Evolutionary conservation across 345 rosid species (phyloP).

Genomic region (Rhizophora mangle): DNA sequence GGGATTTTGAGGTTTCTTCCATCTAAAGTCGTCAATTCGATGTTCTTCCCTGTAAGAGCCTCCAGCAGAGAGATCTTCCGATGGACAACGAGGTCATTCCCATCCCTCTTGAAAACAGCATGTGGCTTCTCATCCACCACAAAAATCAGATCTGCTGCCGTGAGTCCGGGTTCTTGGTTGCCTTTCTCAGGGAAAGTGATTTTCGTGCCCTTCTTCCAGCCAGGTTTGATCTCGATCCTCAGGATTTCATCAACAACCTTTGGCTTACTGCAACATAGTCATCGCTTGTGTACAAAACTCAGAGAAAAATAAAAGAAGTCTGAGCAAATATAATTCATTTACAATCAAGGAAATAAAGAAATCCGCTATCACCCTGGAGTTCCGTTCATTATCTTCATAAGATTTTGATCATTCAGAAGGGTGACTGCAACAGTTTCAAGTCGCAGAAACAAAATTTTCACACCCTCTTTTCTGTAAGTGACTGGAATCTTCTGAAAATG

Average conservation of each 20-base stretch:
- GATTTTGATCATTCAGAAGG: too few relatives aligned
- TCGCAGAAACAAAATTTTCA: too few relatives aligned
- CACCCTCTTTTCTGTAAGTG: too few relatives aligned
- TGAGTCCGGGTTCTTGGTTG: constrained; percentile 28
- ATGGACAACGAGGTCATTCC: constrained; percentile 45
- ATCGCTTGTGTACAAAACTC: constrained; percentile 3
- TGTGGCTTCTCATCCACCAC: constrained; percentile 65
- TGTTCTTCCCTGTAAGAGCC: constrained; percentile 57
- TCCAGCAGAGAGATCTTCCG: constrained; percentile 43
- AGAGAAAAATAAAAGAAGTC: not conserved
- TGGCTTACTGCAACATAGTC: constrained; percentile 38
- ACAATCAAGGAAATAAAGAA: not conserved
- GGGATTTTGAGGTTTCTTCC: constrained; percentile 49
- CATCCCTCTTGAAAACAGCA: constrained; percentile 50
- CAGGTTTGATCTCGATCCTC: constrained; percentile 33
- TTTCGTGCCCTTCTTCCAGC: constrained; percentile 39
- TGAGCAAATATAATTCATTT: not conserved
- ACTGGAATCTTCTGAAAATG: too few relatives aligned
- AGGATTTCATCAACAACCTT: constrained; percentile 63
- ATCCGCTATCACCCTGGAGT: not conserved
- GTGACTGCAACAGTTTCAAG: too few relatives aligned
- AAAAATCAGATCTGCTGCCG: constrained; percentile 29
- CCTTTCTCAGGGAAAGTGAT: constrained; percentile 39
- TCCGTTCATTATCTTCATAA: too few relatives aligned
- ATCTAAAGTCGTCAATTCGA: constrained; percentile 49